Evolutionary conservation across 2,329 filamentous ascomycete species (phyloP).

Genomic region (Fusarium nygamai): DNA sequence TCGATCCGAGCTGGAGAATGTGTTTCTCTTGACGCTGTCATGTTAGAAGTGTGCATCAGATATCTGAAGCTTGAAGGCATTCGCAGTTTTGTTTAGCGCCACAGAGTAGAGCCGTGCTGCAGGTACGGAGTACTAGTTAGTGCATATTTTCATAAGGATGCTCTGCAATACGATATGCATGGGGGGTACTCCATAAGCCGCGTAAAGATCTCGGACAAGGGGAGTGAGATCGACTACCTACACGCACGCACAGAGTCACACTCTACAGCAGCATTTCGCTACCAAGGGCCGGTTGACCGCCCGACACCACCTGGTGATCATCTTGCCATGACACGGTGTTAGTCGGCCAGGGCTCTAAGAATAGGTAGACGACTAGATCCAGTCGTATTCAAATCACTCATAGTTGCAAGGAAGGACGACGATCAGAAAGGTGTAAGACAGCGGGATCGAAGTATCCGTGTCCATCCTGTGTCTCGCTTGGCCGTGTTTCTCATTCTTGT

Average conservation of each 20-base stretch:
- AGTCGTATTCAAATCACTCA: neutral
- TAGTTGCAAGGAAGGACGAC: neutral
- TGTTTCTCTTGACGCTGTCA: slow-evolving; percentile 27
- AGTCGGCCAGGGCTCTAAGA: slow-evolving; percentile 26
- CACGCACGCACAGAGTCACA: neutral
- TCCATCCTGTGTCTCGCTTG: slow-evolving; percentile 2
- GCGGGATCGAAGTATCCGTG: slow-evolving; percentile 13
- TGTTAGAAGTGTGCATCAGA: slow-evolving; percentile 34
- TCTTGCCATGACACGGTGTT: slow-evolving; percentile 19
- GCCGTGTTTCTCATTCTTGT: slow-evolving; percentile 22
- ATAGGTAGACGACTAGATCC: slow-evolving; percentile 17
- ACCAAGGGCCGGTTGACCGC: slow-evolving; percentile 27
- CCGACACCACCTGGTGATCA: slow-evolving; percentile 15
- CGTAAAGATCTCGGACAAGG: slow-evolving; percentile 28
- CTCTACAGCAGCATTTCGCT: slow-evolving; percentile 21
- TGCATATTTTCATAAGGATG: slow-evolving; percentile 11
- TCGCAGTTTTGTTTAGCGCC: slow-evolving; percentile 25
- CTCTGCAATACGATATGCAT: slow-evolving; percentile 5
- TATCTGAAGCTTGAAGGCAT: slow-evolving; percentile 25
- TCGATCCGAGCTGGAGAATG: slow-evolving; percentile 15
- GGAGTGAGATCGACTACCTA: slow-evolving; percentile 24
- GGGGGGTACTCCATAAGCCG: neutral
- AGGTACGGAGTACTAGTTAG: neutral
- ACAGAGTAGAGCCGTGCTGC: neutral
- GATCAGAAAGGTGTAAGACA: slow-evolving; percentile 17